phyloP scores from a whole-genome alignment of 805 yeast species.

The Pichia phayaonensis region DNA sequence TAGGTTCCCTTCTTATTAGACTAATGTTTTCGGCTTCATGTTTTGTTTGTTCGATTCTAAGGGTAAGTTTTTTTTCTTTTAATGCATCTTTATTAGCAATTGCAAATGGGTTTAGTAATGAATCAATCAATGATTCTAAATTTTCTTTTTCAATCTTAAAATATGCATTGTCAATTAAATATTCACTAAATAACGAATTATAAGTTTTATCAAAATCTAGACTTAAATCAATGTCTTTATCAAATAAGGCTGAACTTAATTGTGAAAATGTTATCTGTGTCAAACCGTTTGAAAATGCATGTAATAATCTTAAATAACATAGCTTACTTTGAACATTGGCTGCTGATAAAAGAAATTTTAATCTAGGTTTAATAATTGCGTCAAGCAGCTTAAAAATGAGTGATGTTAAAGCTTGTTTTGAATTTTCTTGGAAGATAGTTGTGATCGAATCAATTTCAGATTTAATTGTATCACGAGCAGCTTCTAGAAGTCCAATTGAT shows the following conservation, averaged over 20 bases:
- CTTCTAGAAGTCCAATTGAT: constrained; percentile 46
- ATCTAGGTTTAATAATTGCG: constrained; percentile 53
- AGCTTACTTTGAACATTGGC: constrained; percentile 58
- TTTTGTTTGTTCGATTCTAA: constrained; percentile 22
- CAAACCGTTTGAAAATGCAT: constrained; percentile 53
- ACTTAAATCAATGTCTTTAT: constrained; percentile 39
- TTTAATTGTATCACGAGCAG: constrained; percentile 50
- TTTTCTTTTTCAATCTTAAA: constrained; percentile 65
- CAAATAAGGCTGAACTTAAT: constrained; percentile 51
- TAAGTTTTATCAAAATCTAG: constrained; percentile 60
- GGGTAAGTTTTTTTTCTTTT: constrained; percentile 28
- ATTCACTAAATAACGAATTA: constrained; percentile 67
- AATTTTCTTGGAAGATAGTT: constrained; percentile 56
- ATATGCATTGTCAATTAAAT: constrained; percentile 58
- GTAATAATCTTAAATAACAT: constrained; percentile 70
- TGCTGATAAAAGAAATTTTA: constrained; percentile 50
- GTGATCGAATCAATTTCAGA: constrained; percentile 68
- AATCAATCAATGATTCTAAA: constrained; percentile 46
- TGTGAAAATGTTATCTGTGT: constrained; percentile 50
- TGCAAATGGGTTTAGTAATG: constrained; percentile 39
- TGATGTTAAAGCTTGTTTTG: constrained; percentile 54
- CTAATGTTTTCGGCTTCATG: neutral
- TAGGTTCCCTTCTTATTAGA: neutral
- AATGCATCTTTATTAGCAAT: constrained; percentile 31
- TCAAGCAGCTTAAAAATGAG: constrained; percentile 73